Conservation (phyloP, 768 basidiomycete genomes). For the Tulasnella sp. region DNA sequence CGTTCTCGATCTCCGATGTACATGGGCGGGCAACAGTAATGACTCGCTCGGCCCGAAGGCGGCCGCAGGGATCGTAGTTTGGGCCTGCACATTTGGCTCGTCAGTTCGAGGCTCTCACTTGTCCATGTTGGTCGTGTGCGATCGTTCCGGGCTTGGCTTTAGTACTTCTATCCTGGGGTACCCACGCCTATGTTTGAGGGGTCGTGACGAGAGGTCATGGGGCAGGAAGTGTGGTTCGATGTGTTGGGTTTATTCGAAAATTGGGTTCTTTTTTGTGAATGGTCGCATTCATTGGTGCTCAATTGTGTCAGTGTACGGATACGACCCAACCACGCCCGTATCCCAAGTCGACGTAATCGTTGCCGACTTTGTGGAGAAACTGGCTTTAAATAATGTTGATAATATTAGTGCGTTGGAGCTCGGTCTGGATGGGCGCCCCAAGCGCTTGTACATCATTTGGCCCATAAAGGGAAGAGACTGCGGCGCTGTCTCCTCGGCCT, state of each 20-base stretch:
- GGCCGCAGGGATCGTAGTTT: constrained; percentile 42
- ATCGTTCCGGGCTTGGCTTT: constrained; percentile 69
- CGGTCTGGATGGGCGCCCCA: constrained; percentile 24
- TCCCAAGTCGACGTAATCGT: constrained; percentile 68
- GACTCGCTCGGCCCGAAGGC: constrained; percentile 30
- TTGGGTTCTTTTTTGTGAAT: constrained; percentile 53
- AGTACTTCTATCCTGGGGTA: constrained; percentile 56
- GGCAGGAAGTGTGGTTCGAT: constrained; percentile 43
- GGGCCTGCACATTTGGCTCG: constrained; percentile 65
- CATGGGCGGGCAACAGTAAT: too few relatives aligned
- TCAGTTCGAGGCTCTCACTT: constrained; percentile 51
- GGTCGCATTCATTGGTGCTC: not conserved
- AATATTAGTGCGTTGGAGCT: not conserved
- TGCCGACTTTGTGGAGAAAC: too few relatives aligned
- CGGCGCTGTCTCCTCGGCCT: not conserved
- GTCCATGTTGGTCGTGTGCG: constrained; percentile 51
- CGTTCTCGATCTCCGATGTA: too few relatives aligned
- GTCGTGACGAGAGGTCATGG: constrained; percentile 37
- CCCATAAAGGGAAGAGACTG: constrained; percentile 1
- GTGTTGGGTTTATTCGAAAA: constrained; percentile 69
- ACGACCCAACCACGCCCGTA: constrained; percentile 28
- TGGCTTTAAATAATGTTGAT: too few relatives aligned
- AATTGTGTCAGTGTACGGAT: not conserved
- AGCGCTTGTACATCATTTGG: constrained; percentile 30
- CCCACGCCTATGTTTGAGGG: constrained; percentile 46